phyloP scores from a whole-genome alignment of 176 grass and related monocot species.

The Zea luxurians region DNA sequence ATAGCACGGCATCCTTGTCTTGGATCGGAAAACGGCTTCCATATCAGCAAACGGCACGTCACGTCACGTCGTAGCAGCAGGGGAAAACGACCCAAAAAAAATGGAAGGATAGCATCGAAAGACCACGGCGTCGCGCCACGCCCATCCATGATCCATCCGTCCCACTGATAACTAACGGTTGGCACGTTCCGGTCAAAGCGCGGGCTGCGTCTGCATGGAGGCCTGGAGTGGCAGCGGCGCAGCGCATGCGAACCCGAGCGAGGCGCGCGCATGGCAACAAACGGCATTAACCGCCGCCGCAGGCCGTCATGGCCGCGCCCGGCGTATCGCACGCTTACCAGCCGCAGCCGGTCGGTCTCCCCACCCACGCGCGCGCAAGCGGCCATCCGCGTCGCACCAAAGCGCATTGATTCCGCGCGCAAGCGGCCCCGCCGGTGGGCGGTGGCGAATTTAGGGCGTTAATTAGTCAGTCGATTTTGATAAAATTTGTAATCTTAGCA shows the following conservation, averaged over 20 bases:
- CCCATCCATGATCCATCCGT: neutral
- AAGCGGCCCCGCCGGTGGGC: neutral
- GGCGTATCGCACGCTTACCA: neutral
- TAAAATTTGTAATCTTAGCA: too few relatives aligned
- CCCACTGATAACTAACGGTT: neutral
- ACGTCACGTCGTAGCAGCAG: neutral
- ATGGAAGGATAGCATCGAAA: neutral
- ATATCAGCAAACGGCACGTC: neutral
- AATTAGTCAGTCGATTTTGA: too few relatives aligned
- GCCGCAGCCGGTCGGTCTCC: neutral
- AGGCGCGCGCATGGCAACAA: conserved; percentile 28
- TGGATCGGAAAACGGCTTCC: neutral
- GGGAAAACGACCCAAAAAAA: neutral
- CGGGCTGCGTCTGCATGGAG: neutral
- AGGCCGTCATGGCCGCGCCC: conserved; percentile 10
- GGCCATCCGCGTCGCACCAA: conserved; percentile 44
- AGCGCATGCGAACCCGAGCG: neutral
- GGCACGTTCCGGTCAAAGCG: conserved; percentile 16
- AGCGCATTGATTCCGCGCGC: conserved; percentile 35
- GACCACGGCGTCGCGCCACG: neutral
- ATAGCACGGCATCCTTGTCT: neutral
- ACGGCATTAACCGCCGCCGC: conserved; percentile 21
- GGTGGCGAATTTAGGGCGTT: too few relatives aligned
- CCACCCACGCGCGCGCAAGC: neutral
- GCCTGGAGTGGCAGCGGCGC: neutral